A percentile compares a stretch with the other conserved stretches of the same genome.
Conservation (phyloP, 2,329 filamentous ascomycete genomes). For the Xylogone sp. region DNA sequence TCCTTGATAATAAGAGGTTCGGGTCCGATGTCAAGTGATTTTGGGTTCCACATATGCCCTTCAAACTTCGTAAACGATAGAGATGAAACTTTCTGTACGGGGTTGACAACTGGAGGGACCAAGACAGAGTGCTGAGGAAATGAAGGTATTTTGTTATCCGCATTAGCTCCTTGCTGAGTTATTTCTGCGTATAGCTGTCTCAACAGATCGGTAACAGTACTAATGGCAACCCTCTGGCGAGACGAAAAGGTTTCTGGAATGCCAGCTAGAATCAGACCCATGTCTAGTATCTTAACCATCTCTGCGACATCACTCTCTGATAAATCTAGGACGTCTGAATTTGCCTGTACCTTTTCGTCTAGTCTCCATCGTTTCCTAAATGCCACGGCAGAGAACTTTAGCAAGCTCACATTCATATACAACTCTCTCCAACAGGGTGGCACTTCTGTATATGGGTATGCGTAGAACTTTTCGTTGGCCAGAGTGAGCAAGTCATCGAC, state of each 20-base stretch:
- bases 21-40: slow-evolving; percentile 35
- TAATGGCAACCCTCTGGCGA: neutral
- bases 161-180: neutral
- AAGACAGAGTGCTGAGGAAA: slow-evolving; percentile 27
- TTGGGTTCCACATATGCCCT: slow-evolving; percentile 47
- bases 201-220: neutral
- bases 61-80: slow-evolving; percentile 60
- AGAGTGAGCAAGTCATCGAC: slow-evolving; percentile 55
- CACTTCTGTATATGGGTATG: slow-evolving; percentile 64
- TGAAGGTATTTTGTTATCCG: neutral
- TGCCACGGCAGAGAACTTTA: slow-evolving; percentile 47
- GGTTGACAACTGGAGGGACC: slow-evolving; percentile 36
- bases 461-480: slow-evolving; percentile 64
- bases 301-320: slow-evolving; percentile 14
- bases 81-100: slow-evolving; percentile 37
- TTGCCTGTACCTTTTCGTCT: neutral
- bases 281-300: slow-evolving; percentile 26
- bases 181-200: neutral
- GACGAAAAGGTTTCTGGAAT: slow-evolving; percentile 3
- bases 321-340: neutral
- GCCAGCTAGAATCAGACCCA: slow-evolving; percentile 28
- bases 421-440: slow-evolving; percentile 66
- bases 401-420: slow-evolving; percentile 67
- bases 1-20: slow-evolving; percentile 68
- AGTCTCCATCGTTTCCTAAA: slow-evolving; percentile 15